A percentile compares a stretch with the other conserved stretches of the same genome.
These are phyloP conservation scores for Didymella sp. DNA, from an alignment of 2,329 filamentous ascomycete genomes.

Conservation along the genomic window DNA sequence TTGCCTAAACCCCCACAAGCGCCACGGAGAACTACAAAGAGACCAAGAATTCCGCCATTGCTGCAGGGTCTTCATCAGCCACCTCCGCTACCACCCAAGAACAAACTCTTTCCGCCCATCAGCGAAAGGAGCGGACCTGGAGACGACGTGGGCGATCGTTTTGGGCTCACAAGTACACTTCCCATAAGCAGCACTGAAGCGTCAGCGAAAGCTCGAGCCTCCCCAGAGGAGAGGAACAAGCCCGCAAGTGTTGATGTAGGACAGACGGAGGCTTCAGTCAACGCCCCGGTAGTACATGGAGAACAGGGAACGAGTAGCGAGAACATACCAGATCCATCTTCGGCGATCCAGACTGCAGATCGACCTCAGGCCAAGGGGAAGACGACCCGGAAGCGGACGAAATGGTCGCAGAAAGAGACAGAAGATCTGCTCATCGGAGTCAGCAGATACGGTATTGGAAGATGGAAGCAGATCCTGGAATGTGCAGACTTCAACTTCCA, in stretches of 20 bases:
- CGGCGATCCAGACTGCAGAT: conserved; percentile 7
- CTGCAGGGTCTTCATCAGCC: conserved; percentile 69
- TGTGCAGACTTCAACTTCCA: conserved; percentile 65
- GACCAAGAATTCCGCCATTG: conserved; percentile 55
- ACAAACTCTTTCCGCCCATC: conserved; percentile 67
- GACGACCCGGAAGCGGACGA: conserved; percentile 61
- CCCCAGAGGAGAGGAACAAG: background rate
- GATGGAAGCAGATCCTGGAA: conserved; percentile 68
- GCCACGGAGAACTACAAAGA: conserved; percentile 40
- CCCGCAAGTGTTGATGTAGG: background rate
- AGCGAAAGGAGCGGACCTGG: conserved; percentile 50
- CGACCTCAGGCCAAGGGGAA: conserved; percentile 32
- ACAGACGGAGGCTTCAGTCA: background rate
- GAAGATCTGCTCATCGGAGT: conserved; percentile 64
- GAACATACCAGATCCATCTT: background rate
- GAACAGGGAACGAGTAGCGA: background rate
- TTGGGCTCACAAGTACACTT: background rate
- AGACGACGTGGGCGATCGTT: conserved; percentile 26
- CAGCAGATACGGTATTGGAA: conserved; percentile 67
- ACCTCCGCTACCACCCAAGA: conserved; percentile 60
- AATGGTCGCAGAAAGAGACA: conserved; percentile 70
- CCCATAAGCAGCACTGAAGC: conserved; percentile 1
- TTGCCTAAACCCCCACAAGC: conserved; percentile 51
- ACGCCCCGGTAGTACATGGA: background rate
- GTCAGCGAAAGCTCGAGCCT: background rate